A percentile compares a stretch with the other conserved stretches of the same genome.
Evolutionary conservation across 352 stramenopile genomes (phyloP).

Genomic region (Phytophthora ohioensis): DNA sequence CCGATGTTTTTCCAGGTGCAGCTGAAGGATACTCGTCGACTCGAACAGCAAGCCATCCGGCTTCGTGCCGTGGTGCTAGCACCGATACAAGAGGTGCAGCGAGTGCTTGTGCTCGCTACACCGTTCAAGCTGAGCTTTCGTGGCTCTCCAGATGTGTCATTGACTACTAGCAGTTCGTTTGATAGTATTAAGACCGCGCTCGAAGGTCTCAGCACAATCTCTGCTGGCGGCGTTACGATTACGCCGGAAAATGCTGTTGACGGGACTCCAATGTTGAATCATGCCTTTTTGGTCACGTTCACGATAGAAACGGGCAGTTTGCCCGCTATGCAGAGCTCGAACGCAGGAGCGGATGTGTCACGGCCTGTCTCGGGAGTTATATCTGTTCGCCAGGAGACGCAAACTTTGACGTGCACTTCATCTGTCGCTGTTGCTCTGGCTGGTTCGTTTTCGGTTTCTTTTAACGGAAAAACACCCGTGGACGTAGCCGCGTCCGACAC

Average conservation of each 20-base stretch:
- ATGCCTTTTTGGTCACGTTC: slow-evolving; percentile 80
- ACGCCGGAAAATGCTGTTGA: slow-evolving; percentile 52
- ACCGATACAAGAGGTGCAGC: slow-evolving; percentile 62
- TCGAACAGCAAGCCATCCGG: slow-evolving; percentile 75
- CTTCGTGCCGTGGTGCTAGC: slow-evolving; percentile 62
- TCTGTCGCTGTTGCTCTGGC: slow-evolving; percentile 37
- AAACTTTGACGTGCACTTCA: slow-evolving; percentile 79
- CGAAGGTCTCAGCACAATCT: slow-evolving; percentile 86
- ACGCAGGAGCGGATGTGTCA: slow-evolving; percentile 44
- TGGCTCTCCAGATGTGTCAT: slow-evolving; percentile 45
- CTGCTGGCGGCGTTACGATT: slow-evolving; percentile 77
- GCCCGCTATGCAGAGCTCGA: slow-evolving; percentile 41
- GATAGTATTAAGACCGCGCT: slow-evolving; percentile 63
- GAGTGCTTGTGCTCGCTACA: slow-evolving; percentile 48
- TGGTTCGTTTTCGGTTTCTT: slow-evolving; percentile 70
- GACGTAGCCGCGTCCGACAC: slow-evolving; percentile 54
- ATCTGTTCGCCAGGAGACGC: slow-evolving; percentile 72
- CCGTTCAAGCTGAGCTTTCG: slow-evolving; percentile 71
- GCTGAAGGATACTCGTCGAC: slow-evolving; percentile 87
- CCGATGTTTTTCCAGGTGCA: slow-evolving; percentile 88
- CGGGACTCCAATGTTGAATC: slow-evolving; percentile 33
- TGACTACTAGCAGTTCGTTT: slow-evolving; percentile 55
- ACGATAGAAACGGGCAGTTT: slow-evolving; percentile 59
- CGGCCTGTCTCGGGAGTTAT: slow-evolving; percentile 49
- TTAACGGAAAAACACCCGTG: slow-evolving; percentile 40